Evolutionary conservation across 352 stramenopile species (phyloP), one percentile per base, ranked within the genome.

Genomic region (Blastocystis sp.): DNA sequence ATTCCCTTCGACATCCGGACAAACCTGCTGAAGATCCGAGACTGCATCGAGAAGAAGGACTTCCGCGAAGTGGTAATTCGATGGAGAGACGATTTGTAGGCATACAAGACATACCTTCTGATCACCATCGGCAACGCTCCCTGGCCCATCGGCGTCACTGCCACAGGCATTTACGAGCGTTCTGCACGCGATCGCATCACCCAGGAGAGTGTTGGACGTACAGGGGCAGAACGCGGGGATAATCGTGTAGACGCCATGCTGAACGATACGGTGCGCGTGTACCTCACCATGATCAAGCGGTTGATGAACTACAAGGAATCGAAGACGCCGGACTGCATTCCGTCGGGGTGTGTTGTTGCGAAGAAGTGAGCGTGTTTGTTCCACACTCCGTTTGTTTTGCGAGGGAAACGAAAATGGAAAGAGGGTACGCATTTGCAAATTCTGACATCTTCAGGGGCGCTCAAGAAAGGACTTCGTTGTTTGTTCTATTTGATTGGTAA

Each of bases 1-100:
- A 62, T 85, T 85, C 74, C 74, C n/a, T 85, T 69, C 45, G 74
- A 85, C 45, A 85, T 85, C 51, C 74, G 74, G 21, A 62, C 31
- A 2, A 85, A 85, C 41, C n/a, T 85, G 51, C 33, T 85, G 31
- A 85, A 85, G 60, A 85, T 85, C 41, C 16, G 24, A 13, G 74
- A 85, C 26, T 31, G 66, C n/a, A 85, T 85, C 51, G 74, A 85
- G 59, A 29, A 67, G 9, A 59, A 59, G 31, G 74, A 85, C 21
- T 85, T 69, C 31, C 31, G 74, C 41, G 41, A 85, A 19, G 74
- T 85, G 31, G 3, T 1, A 10, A 26, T 24, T 35, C 4, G 4
- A 13, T 55, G 41, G 13, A 13, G 41, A 55, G 45, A 45, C 66
- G 24, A 80, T 33, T 6, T 1, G 37, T 69, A 85, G 74, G 74